A percentile compares a stretch with the other conserved stretches of the same genome.
These are phyloP conservation scores for Xylaria sp. DNA, from an alignment of 2,329 filamentous ascomycete genomes.

Conservation along the genomic window DNA sequence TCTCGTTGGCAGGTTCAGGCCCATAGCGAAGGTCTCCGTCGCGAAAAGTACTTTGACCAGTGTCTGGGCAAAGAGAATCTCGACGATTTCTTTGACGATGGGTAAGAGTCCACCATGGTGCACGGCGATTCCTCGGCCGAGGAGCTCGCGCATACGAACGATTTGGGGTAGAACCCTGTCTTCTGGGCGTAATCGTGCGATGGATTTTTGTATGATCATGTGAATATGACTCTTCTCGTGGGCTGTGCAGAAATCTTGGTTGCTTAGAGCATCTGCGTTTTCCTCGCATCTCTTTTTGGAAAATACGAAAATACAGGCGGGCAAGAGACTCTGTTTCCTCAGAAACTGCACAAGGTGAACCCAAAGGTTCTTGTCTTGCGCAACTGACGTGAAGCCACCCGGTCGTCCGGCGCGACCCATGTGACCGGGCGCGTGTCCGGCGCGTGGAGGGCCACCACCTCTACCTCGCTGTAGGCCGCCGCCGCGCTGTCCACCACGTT, in stretches of 20 bases:
- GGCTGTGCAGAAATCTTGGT: slow-evolving; percentile 92
- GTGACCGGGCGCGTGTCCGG: slow-evolving; percentile 73
- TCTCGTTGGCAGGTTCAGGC: slow-evolving; percentile 90
- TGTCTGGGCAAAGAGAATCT: slow-evolving; percentile 93
- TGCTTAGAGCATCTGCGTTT: slow-evolving; percentile 92
- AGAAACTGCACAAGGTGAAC: slow-evolving; percentile 93
- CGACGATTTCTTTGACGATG: slow-evolving; percentile 97
- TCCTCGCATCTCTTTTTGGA: slow-evolving; percentile 98
- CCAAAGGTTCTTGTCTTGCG: slow-evolving; percentile 96
- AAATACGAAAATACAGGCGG: slow-evolving; percentile 97
- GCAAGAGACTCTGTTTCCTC: slow-evolving; percentile 83
- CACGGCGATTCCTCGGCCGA: slow-evolving; percentile 89
- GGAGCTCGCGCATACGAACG: slow-evolving; percentile 80
- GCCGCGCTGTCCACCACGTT: slow-evolving; percentile 55
- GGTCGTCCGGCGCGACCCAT: slow-evolving; percentile 88
- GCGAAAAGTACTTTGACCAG: slow-evolving; percentile 97
- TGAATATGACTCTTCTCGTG: slow-evolving; percentile 95
- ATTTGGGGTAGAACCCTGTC: slow-evolving; percentile 93
- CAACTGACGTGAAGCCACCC: slow-evolving; percentile 84
- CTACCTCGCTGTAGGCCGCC: slow-evolving; percentile 61
- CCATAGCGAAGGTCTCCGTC: slow-evolving; percentile 99
- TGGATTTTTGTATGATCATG: slow-evolving; percentile 95
- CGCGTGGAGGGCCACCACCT: slow-evolving; percentile 62
- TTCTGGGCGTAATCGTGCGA: slow-evolving; percentile 88
- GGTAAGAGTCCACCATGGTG: slow-evolving; percentile 94